A percentile compares a stretch with the other conserved stretches of the same genome.
These are phyloP conservation scores for Trebouxia sp. DNA, from an alignment of 139 green algal species.

Conservation along the genomic window DNA sequence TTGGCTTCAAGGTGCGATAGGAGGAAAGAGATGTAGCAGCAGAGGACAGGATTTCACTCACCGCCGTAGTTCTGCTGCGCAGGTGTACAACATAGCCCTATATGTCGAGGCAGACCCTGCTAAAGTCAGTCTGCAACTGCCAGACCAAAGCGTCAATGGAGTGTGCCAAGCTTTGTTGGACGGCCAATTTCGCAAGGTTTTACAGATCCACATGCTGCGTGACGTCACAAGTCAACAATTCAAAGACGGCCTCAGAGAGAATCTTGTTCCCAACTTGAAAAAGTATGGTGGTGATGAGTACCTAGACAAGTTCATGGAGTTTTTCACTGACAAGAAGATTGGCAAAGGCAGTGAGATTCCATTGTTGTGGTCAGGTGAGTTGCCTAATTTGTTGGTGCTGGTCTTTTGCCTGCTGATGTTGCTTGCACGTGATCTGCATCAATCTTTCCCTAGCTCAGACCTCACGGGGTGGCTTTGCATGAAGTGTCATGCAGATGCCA, in stretches of 20 bases:
- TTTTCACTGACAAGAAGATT: constrained; percentile 24
- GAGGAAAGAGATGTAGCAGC: background rate
- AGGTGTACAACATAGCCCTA: constrained; percentile 31
- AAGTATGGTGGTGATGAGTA: constrained; percentile 16
- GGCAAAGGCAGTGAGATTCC: constrained; percentile 21
- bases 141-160: background rate
- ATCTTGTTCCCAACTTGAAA: constrained; percentile 2
- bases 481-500: no score
- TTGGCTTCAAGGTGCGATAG: constrained; percentile 18
- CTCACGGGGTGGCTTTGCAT: no score
- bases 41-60: no score
- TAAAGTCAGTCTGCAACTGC: background rate
- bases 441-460: no score
- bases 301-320: constrained; percentile 9
- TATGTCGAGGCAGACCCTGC: constrained; percentile 12
- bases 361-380: constrained; percentile 30
- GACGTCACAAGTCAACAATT: constrained; percentile 8
- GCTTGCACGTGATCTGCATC: no score
- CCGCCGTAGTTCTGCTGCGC: background rate
- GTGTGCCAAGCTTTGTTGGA: background rate
- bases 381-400: background rate
- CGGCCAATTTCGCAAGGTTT: background rate
- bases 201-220: constrained; percentile 14
- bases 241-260: background rate
- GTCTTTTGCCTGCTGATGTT: background rate